Base-by-base conservation (phyloP, 2,329 filamentous ascomycete genomes). In the Bipolaris gigantea region DNA sequence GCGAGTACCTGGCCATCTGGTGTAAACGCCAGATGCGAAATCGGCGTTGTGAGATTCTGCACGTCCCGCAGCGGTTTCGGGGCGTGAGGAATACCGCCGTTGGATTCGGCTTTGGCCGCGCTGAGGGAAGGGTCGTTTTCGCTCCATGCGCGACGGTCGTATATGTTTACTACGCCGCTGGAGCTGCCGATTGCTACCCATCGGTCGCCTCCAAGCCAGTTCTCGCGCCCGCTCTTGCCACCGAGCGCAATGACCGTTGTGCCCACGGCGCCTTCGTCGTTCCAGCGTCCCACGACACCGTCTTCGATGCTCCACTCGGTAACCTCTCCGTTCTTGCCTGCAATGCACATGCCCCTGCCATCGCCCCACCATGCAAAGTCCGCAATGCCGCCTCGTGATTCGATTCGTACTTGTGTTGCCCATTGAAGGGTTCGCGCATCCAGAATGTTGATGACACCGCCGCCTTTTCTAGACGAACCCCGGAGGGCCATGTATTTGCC, bases 291-390 rank as follows among this genome's bases (percentile, higher is more conserved):
- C 1, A 96, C 70, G 48, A 96, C 89, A 10, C 86, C 83, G 21
- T 83, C 77, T 19, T 80, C 79, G 55, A 95, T 80, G 69, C 86
- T 88, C 84, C 90, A 99, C 78, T 99, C 94, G 48, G 90, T 92
- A 6, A 97, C 84, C 69, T 96, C 90, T 21, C 94, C 94, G 62
- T 89, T 91, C 73, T 89, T 92, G 56, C 90, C 92, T 1, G 89
- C 85, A 38, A 96, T 89, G 0, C 86, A 88, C 66, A 99, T 80
- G 4, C 92, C 93, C 36, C 87, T 83, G 32, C 92, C 89, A 57
- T 90, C 86, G 48, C 85, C 83, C 92, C 92, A 97, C 94, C 94
- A 99, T 1, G 85, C 86, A 67, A 97, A 95, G 73, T 97, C 93
- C 1, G 90, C 89, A 43, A 97, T 87, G 34, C 92, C 92, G 46